phyloP scores from a whole-genome alignment of 2,329 filamentous ascomycete genomes.

The Fusarium annulatum region DNA sequence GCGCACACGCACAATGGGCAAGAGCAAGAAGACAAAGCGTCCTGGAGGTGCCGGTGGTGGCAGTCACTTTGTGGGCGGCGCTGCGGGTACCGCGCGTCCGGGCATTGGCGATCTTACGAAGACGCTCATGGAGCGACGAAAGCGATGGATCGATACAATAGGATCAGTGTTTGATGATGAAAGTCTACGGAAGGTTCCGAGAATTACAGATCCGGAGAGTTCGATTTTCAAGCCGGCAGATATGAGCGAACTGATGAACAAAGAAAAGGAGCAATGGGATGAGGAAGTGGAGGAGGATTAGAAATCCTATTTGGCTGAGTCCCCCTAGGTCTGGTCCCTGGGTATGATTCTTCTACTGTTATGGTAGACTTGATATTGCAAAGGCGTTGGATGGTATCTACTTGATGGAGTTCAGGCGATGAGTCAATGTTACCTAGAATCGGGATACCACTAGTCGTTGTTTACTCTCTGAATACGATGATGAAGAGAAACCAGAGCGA shows the following conservation, averaged over 20 bases:
- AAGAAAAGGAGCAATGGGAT: conserved; percentile 84
- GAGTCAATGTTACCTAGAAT: conserved; percentile 10
- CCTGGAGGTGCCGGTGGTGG: conserved; percentile 80
- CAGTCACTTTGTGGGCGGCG: conserved; percentile 70
- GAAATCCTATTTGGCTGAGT: conserved; percentile 25
- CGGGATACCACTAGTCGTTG: conserved; percentile 19
- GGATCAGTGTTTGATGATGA: conserved; percentile 91
- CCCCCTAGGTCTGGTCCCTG: conserved; percentile 1
- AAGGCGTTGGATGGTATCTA: conserved; percentile 29
- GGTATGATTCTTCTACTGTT: background rate
- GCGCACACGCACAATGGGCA: conserved; percentile 91
- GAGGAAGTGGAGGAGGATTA: conserved; percentile 78
- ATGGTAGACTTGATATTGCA: conserved; percentile 9
- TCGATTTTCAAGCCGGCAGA: conserved; percentile 78
- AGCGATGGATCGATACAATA: conserved; percentile 91
- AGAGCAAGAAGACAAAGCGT: conserved; percentile 90
- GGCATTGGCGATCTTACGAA: conserved; percentile 92
- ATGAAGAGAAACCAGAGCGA: background rate
- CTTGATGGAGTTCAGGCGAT: conserved; percentile 16
- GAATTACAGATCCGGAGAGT: conserved; percentile 69
- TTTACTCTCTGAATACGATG: background rate
- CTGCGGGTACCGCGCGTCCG: conserved; percentile 73
- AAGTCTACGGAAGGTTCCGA: conserved; percentile 77
- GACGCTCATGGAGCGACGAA: conserved; percentile 89
- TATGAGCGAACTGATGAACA: conserved; percentile 80